phyloP scores from a whole-genome alignment of 2,329 filamentous ascomycete genomes.

The Emergomyces pasteurianus region DNA sequence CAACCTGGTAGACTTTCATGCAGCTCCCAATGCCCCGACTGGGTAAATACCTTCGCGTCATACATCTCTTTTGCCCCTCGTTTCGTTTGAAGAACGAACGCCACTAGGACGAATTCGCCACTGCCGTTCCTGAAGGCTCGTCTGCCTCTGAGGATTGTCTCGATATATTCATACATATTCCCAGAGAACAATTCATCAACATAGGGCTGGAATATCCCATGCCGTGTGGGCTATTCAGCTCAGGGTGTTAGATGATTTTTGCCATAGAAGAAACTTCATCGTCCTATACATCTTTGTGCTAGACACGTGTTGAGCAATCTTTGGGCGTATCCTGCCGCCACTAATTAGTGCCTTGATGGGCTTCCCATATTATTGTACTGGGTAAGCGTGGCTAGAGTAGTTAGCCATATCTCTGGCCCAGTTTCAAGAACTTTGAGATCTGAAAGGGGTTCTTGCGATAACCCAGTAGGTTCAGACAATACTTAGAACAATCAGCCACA shows the following conservation, averaged over 20 bases:
- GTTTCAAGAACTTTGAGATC: too few species aligned
- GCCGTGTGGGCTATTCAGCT: background rate
- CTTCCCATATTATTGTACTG: background rate
- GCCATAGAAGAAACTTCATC: too few species aligned
- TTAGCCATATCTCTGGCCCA: background rate
- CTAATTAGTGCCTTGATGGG: background rate
- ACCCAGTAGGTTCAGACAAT: background rate
- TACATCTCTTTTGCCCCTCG: background rate
- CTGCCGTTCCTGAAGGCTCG: background rate
- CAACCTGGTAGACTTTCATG: too few species aligned
- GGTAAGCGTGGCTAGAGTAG: background rate
- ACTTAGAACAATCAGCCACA: background rate
- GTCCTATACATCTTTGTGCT: background rate
- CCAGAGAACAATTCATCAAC: background rate
- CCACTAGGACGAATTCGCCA: background rate
- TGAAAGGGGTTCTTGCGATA: too few species aligned
- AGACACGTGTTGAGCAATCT: background rate
- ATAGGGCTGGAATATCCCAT: background rate
- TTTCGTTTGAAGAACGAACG: background rate
- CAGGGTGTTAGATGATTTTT: background rate
- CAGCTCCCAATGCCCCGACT: background rate
- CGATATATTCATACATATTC: background rate
- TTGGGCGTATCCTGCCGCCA: background rate
- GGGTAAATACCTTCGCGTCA: background rate
- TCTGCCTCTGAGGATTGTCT: background rate